These are phyloP conservation scores for Clavispora santaluciae DNA, from an alignment of 805 yeast species.

Conservation along the genomic window DNA sequence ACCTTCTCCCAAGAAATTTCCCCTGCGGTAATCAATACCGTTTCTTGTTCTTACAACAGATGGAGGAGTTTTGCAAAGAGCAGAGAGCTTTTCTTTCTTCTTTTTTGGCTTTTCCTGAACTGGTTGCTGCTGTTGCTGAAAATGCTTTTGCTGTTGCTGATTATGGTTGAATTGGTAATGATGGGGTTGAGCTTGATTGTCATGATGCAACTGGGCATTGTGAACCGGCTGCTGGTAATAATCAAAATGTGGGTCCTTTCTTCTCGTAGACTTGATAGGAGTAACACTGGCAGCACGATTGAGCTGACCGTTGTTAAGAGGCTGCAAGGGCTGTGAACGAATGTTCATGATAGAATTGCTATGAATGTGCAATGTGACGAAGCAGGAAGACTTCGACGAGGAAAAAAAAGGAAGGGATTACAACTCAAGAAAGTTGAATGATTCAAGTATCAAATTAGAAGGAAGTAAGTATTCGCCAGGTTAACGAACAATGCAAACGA, in stretches of 20 bases:
- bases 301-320: constrained; percentile 49
- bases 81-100: constrained; percentile 83
- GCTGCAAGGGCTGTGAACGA: constrained; percentile 47
- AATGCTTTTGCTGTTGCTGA: constrained; percentile 11
- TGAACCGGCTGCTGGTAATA: constrained; percentile 13
- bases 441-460: not conserved
- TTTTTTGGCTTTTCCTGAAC: constrained; percentile 36
- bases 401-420: not conserved
- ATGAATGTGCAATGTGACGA: not conserved
- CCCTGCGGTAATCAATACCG: constrained; percentile 88
- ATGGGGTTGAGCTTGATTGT: constrained; percentile 9
- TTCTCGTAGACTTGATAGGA: constrained; percentile 31
- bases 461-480: not conserved
- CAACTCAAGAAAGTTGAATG: not conserved
- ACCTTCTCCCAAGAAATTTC: constrained; percentile 91
- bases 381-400: not conserved
- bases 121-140: constrained; percentile 18
- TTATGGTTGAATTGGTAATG: constrained; percentile 9
- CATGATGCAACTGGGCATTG: constrained; percentile 16
- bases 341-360: constrained; percentile 10
- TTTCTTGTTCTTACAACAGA: constrained; percentile 80
- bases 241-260: constrained; percentile 21
- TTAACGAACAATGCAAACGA: not conserved
- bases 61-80: constrained; percentile 95
- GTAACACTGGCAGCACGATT: constrained; percentile 41